A percentile compares a stretch with the other conserved stretches of the same genome.
Evolutionary conservation across 1,284 basidiomycete genomes (phyloP).

Genomic region (Puccinia polysora): DNA sequence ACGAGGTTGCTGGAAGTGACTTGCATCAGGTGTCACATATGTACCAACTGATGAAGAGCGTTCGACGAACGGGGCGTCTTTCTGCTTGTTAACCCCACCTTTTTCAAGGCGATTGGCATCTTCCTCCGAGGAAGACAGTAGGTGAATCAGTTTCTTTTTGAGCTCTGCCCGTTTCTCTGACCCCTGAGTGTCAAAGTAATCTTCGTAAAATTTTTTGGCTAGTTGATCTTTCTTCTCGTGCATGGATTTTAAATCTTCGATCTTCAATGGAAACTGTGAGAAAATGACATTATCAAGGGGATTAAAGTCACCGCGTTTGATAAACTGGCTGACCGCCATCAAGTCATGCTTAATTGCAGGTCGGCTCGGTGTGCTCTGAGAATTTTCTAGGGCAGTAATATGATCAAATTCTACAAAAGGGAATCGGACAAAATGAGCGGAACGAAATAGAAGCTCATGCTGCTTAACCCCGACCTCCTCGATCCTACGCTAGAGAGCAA

Average conservation of each 20-base stretch:
- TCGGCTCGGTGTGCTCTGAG: neutral
- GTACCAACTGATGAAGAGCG: neutral
- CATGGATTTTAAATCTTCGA: slow-evolving; percentile 4
- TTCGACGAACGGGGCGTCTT: neutral
- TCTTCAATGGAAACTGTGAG: slow-evolving; percentile 4
- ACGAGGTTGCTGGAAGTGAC: slow-evolving; percentile 24
- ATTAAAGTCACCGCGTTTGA: slow-evolving; percentile 28
- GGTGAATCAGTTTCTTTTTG: slow-evolving; percentile 10
- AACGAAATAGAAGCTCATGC: neutral
- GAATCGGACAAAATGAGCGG: neutral
- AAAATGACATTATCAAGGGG: slow-evolving; percentile 20
- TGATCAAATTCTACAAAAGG: slow-evolving; percentile 29
- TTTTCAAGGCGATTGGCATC: neutral
- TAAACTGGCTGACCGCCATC: slow-evolving; percentile 34
- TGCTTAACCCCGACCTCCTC: neutral
- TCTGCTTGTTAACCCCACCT: slow-evolving; percentile 3
- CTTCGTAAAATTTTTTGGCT: slow-evolving; percentile 14
- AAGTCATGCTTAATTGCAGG: slow-evolving; percentile 31
- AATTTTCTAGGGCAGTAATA: slow-evolving; percentile 17
- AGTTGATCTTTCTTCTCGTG: slow-evolving; percentile 12
- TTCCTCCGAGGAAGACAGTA: slow-evolving; percentile 1
- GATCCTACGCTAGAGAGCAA: neutral
- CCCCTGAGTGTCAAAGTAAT: slow-evolving; percentile 25
- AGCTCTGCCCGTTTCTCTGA: slow-evolving; percentile 15
- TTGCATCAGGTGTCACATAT: slow-evolving; percentile 34